These are phyloP conservation scores for Coprinellus aureogranulatus DNA, from an alignment of 768 basidiomycete species.

Conservation along the genomic window DNA sequence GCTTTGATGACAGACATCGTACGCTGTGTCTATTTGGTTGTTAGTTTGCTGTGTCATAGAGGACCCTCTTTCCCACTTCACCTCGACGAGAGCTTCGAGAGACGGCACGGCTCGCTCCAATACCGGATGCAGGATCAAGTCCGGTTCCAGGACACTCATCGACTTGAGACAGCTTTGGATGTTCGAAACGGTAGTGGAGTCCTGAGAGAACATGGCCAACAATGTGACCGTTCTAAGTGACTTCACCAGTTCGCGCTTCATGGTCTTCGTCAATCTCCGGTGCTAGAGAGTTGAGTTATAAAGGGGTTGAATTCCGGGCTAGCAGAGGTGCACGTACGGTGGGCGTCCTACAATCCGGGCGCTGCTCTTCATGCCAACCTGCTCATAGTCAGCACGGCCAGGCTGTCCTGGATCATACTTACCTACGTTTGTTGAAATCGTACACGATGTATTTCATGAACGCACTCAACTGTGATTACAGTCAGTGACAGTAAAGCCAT, in stretches of 20 bases:
- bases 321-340: slow-evolving; percentile 30
- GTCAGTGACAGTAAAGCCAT: background rate
- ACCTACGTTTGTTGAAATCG: slow-evolving; percentile 78
- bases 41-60: slow-evolving; percentile 4
- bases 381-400: slow-evolving; percentile 10
- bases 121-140: slow-evolving; percentile 77
- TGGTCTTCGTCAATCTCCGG: slow-evolving; percentile 71
- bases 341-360: slow-evolving; percentile 79
- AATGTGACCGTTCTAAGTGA: slow-evolving; percentile 78
- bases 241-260: slow-evolving; percentile 84
- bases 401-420: too few species aligned
- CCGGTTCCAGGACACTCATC: slow-evolving; percentile 82
- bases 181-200: slow-evolving; percentile 67
- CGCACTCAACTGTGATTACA: slow-evolving; percentile 56
- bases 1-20: slow-evolving; percentile 86
- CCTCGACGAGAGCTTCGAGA: slow-evolving; percentile 86
- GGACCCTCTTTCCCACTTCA: slow-evolving; percentile 24
- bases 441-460: slow-evolving; percentile 84
- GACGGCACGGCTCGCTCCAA: slow-evolving; percentile 83
- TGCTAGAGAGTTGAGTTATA: slow-evolving; percentile 36
- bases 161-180: slow-evolving; percentile 80
- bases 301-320: background rate
- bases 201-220: slow-evolving; percentile 89
- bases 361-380: slow-evolving; percentile 80
- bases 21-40: slow-evolving; percentile 64